Conservation (phyloP, 202 grass and related monocot genomes). For the Musa balbisiana region DNA sequence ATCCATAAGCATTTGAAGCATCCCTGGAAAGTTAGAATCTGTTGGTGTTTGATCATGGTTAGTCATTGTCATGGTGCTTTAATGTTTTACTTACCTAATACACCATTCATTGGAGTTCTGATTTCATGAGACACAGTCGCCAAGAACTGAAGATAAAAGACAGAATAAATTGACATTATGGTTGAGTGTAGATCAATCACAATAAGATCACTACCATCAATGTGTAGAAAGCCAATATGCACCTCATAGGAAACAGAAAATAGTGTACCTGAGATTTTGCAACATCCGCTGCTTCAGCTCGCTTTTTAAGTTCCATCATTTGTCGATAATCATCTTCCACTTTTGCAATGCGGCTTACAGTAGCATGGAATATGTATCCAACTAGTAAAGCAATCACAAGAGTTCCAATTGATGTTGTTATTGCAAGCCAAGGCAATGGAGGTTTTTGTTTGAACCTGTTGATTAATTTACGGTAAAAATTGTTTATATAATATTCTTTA, state of each 20-base stretch:
- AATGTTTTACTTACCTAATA: constrained; percentile 59
- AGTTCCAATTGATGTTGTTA: constrained; percentile 63
- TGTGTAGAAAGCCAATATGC: background rate
- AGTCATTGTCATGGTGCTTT: background rate
- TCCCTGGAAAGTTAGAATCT: constrained; percentile 40
- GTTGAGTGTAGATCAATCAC: background rate
- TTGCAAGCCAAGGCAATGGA: constrained; percentile 63
- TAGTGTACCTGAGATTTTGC: constrained; percentile 79
- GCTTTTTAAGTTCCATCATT: constrained; percentile 76
- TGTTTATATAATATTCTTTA: too few relatives aligned
- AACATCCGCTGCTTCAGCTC: constrained; percentile 78
- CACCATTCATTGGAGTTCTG: constrained; percentile 98
- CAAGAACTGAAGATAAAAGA: constrained; percentile 61
- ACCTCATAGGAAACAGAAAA: background rate
- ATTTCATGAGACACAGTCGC: constrained; percentile 99
- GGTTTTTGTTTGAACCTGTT: constrained; percentile 66
- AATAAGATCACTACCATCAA: background rate
- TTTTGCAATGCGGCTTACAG: constrained; percentile 64
- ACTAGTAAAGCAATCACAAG: constrained; percentile 62
- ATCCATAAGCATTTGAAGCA: constrained; percentile 99
- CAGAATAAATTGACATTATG: constrained; percentile 8
- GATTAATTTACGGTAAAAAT: background rate
- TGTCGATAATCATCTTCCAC: constrained; percentile 74
- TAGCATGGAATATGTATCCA: constrained; percentile 65
- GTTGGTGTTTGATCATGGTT: background rate